Evolutionary conservation across 805 yeast genomes (phyloP), one percentile per base, ranked within the genome.

Genomic region (Lachancea thermotolerans): DNA sequence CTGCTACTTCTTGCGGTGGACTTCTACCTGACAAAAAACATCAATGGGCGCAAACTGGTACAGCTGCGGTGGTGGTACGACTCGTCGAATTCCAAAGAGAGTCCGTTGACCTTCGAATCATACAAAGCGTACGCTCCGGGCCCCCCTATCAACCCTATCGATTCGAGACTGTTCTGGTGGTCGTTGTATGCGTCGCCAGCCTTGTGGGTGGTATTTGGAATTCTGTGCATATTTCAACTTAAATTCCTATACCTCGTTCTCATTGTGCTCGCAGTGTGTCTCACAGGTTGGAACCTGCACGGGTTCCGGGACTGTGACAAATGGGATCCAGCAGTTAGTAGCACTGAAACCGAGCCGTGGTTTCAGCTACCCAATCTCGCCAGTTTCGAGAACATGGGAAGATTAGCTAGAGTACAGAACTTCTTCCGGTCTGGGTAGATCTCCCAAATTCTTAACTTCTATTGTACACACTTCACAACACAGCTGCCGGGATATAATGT

Each of bases 61-160:
- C 98, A 97, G 0, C 72, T 93, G 51, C 74, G 95, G 52, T 91
- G 99, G 99, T 91, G 98, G 96, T 93, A 91, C 61, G 97, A 91
- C 60, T 73, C 89, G 0, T 50, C 61, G 2, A 54, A 56, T 9
- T 43, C 47, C 10, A 50, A 54, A 10, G 50, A 54, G 5, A 48
- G 55, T 6, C 57, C 60, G 7, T 60, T 65, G 41, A 59, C 54
- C 16, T 62, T 60, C 40, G 68, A 65, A 49, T 59, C 67, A 2
- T 56, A 57, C 42, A 64, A 64, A 40, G 63, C 64, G 44, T 59
- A 67, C 56, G 75, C 75, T 3, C 66, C 74, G 2, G 72, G 71
- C 39, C 56, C 59, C 15, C 54, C 64, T 2, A 85, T 91, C 57
- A 91, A 91, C 59, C 96, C 96, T 28, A 85, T 93, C 40, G 98